phyloP scores from a whole-genome alignment of 306 rosid genomes.

The Neltuma alba region DNA sequence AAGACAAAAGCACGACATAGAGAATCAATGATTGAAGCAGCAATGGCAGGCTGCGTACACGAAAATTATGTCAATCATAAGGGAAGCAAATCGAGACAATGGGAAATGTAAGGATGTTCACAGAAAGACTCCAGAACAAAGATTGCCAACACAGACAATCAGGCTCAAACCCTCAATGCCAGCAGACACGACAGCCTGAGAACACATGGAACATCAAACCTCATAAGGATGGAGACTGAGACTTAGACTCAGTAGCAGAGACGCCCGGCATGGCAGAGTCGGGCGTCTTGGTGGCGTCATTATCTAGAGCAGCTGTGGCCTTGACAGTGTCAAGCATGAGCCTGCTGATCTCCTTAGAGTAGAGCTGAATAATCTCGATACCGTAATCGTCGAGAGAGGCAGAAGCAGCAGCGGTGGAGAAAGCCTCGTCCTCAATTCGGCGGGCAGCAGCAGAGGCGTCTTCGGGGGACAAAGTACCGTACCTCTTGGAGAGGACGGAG shows the following conservation, averaged over 20 bases:
- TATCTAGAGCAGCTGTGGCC: conserved; percentile 47
- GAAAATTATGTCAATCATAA: conserved; percentile 3
- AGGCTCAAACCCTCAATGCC: conserved; percentile 26
- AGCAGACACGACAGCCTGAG: conserved; percentile 1
- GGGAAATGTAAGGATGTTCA: conserved; percentile 5
- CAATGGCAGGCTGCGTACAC: not conserved
- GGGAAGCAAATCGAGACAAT: conserved; percentile 4
- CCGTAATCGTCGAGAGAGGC: conserved; percentile 65
- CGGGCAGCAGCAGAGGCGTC: conserved; percentile 65
- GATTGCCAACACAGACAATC: conserved; percentile 24
- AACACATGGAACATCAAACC: not conserved
- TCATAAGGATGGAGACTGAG: conserved; percentile 44
- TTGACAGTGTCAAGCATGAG: conserved; percentile 87
- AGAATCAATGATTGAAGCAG: not conserved
- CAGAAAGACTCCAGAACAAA: conserved; percentile 16
- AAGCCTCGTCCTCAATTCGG: conserved; percentile 77
- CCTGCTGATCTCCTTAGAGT: conserved; percentile 92
- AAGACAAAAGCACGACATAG: not conserved
- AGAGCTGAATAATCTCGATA: conserved; percentile 83
- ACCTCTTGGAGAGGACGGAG: conserved; percentile 89
- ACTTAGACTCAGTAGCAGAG: conserved; percentile 38
- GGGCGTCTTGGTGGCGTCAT: conserved; percentile 36
- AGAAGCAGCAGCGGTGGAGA: conserved; percentile 52
- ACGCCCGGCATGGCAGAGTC: conserved; percentile 29
- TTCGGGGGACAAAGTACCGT: conserved; percentile 62